Conservation (phyloP, 2,329 filamentous ascomycete genomes). For the Calonectria hongkongensis region DNA sequence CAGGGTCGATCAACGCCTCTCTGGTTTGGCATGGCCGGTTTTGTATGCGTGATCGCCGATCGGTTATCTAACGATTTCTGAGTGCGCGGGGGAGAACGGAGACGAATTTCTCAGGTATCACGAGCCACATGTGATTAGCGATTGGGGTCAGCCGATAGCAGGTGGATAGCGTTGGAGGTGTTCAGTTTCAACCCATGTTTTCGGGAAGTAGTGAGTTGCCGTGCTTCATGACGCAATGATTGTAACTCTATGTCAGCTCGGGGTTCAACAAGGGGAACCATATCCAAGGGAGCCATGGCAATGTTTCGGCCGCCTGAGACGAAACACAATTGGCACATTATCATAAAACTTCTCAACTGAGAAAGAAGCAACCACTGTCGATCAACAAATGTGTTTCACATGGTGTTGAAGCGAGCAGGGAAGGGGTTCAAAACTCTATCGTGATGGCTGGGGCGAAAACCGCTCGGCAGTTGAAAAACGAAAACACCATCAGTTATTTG, state of each 20-base stretch:
- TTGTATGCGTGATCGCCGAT: constrained; percentile 50
- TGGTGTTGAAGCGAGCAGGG: constrained; percentile 18
- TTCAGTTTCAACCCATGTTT: constrained; percentile 5
- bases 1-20: constrained; percentile 29
- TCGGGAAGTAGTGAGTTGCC: not conserved
- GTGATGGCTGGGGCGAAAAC: constrained; percentile 1
- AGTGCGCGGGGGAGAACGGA: constrained; percentile 40
- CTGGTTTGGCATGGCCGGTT: constrained; percentile 40
- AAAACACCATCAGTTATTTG: not conserved
- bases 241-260: not conserved
- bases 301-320: constrained; percentile 15
- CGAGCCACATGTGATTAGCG: constrained; percentile 30
- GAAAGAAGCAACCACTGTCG: constrained; percentile 3
- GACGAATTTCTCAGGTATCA: constrained; percentile 36
- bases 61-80: constrained; percentile 51
- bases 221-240: constrained; percentile 9
- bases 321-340: constrained; percentile 12
- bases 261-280: not conserved
- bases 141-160: constrained; percentile 18
- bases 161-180: not conserved
- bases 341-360: constrained; percentile 14
- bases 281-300: not conserved
- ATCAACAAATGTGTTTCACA: constrained; percentile 35
- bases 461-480: not conserved
- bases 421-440: constrained; percentile 27